Percentiles rank a stretch among this genome's conserved stretches.
phyloP scores from a whole-genome alignment of 176 grass and related monocot genomes.

The Lolium perenne region DNA sequence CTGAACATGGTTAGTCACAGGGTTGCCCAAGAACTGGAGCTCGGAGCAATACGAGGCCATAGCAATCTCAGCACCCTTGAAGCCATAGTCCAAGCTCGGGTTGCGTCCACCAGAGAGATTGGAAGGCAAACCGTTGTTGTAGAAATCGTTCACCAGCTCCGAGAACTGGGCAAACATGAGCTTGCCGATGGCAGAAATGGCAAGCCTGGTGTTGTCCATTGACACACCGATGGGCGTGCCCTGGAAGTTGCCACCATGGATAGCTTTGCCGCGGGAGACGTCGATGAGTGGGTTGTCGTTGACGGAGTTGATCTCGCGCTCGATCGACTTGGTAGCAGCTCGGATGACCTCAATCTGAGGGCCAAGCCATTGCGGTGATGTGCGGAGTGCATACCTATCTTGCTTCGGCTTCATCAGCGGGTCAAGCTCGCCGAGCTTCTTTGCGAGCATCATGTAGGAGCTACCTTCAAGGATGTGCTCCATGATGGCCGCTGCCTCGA shows the following conservation, averaged over 20 bases:
- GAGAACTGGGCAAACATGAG: conserved; percentile 91
- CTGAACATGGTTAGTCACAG: conserved; percentile 90
- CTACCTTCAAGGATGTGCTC: conserved; percentile 83
- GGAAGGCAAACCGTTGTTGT: conserved; percentile 86
- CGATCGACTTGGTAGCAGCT: conserved; percentile 68
- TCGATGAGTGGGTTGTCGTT: conserved; percentile 93
- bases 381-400: conserved; percentile 90
- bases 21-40: conserved; percentile 87
- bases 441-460: conserved; percentile 71
- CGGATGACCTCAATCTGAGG: conserved; percentile 92
- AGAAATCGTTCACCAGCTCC: conserved; percentile 86
- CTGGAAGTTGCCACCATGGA: conserved; percentile 93
- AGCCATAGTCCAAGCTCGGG: conserved; percentile 89
- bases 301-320: conserved; percentile 91
- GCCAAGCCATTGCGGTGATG: conserved; percentile 90
- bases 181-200: conserved; percentile 66
- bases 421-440: conserved; percentile 76
- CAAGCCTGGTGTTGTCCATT: conserved; percentile 89
- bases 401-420: conserved; percentile 91
- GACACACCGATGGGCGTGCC: conserved; percentile 88
- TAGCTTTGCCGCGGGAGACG: conserved; percentile 67
- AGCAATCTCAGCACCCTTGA: conserved; percentile 94
- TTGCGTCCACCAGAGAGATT: conserved; percentile 89
- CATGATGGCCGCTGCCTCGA: conserved; percentile 91
- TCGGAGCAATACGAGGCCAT: conserved; percentile 95